Base-by-base conservation (phyloP, 140 eudicot genomes). In the Flaveria floridana region DNA sequence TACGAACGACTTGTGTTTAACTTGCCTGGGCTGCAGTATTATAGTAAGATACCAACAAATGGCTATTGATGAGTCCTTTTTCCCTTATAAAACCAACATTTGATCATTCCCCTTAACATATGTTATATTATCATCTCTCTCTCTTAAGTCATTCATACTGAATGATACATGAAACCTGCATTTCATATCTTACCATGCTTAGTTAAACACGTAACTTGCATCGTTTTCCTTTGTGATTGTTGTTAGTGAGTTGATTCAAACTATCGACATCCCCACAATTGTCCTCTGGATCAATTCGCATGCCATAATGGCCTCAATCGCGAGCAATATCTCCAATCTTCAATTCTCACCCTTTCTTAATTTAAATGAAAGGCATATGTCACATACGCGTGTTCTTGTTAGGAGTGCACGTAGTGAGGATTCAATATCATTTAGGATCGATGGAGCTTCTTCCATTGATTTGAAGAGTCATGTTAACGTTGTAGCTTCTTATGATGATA, bases 91-190 rank as follows among this genome's bases (percentile, higher is more conserved):
- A 2, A 7, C 50, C 14, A 44, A 9, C 50, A 10, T 44, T 44
- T 44, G 50, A 44, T 11, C 12, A 44, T 44, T 55, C 16, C 65
- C 52, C 3, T 52, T 68, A 13, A 75, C 42, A 65, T 65, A 53
- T 65, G 48, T 42, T 44, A 44, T 6, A 21, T 13, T 1, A 46
- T 65, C 30, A 28, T 19, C 2, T 44, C 11, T 56, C 19, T 75
- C 51, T 50, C 13, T 2, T 9, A 3, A 47, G 69, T 76, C 81
- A 76, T 68, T 59, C 82, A 70, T 25, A 77, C 50, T 7, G 69
- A 55, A 76, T 77, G 75, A 59, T 18, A 25, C 76, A 70, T 70
- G 52, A 78, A 57, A 69, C 63, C 42, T 39, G 34, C 76, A 59
- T 46, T 78, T 78, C 71, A 28, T 28, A 57, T 66, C 34, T 52